phyloP scores from a whole-genome alignment of 2,329 filamentous ascomycete species.

The Alternaria burnsii region DNA sequence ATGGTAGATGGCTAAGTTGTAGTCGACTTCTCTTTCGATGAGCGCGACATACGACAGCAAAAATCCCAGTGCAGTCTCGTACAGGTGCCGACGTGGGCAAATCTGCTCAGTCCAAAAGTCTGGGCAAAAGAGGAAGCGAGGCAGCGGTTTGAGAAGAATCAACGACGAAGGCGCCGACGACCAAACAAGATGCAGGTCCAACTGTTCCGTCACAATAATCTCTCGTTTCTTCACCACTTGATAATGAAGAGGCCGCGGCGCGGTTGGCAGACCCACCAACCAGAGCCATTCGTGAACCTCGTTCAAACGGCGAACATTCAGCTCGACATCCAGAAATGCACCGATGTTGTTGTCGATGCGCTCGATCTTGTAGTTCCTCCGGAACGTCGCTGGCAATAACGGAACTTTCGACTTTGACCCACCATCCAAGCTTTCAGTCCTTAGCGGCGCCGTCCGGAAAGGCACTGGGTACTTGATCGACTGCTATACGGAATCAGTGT shows the following conservation, averaged over 20 bases:
- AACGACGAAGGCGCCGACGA: slow-evolving; percentile 14
- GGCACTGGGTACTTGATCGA: slow-evolving; percentile 20
- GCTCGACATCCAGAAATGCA: slow-evolving; percentile 25
- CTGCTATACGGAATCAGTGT: slow-evolving; percentile 4
- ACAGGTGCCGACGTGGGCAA: slow-evolving; percentile 24
- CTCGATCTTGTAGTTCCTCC: slow-evolving; percentile 22
- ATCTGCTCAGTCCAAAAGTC: slow-evolving; percentile 30
- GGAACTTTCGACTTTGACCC: slow-evolving; percentile 1
- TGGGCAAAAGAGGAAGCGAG: slow-evolving; percentile 28
- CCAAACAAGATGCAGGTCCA: slow-evolving; percentile 36
- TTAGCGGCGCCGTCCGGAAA: slow-evolving; percentile 17
- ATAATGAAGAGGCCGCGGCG: slow-evolving; percentile 31
- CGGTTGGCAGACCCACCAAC: slow-evolving; percentile 29
- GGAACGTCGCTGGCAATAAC: slow-evolving; percentile 31
- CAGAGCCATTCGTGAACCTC: slow-evolving; percentile 29
- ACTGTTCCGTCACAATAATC: slow-evolving; percentile 31
- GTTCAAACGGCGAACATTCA: slow-evolving; percentile 29
- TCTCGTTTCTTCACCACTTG: slow-evolving; percentile 31
- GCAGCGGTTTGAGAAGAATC: slow-evolving; percentile 34
- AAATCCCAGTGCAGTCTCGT: slow-evolving; percentile 31
- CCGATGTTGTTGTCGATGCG: slow-evolving; percentile 22
- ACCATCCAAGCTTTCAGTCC: slow-evolving; percentile 5
- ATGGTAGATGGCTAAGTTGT: slow-evolving; percentile 22
- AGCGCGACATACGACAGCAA: slow-evolving; percentile 31
- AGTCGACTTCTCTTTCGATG: slow-evolving; percentile 32